Evolutionary conservation across 1,139 yeast genomes (phyloP), one percentile per base, ranked within the genome.

Genomic region (Nakaseomyces sp.): DNA sequence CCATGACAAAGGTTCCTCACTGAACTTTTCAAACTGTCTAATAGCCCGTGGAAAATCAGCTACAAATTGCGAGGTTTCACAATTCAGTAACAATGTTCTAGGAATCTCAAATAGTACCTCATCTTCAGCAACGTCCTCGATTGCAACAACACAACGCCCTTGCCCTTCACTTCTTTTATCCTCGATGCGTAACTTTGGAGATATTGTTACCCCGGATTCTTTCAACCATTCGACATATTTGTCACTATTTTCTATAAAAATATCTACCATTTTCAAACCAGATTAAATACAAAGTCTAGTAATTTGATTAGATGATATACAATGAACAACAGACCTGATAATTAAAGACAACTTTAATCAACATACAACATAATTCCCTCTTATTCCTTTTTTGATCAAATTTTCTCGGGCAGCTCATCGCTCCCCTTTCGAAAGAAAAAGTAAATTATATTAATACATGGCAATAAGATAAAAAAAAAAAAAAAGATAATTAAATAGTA

Each of bases 121-220:
- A 46, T 72, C 81, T 28, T 66, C 60, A 3, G 56, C 54, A 22
- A 89, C 82, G 51, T 79, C 79, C 28, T 74, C 74, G 1, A 56
- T 48, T 0, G 96, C 94, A 8, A 81, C 61, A 10, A 91, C 62
- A 6, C 93, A 95, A 32, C 96, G 72, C 13, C 97, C 97, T 61
- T 85, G 88, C 40, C 72, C 66, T 10, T 59, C 52, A 1, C 53
- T 46, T 40, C 95, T 68, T 40, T 76, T 69, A 61, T 89, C 95
- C 2, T 67, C 71, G 6, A 89, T 68, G 17, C 63, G 55, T 9
- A 87, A 66, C 48, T 81, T 79, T 2, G 76, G 67, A 1, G 85
- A 74, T 4, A 85, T 62, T 15, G 53, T 57, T 10, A 74, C 73
- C 1, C 72, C 32, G 2, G 30, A 25, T 17, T 8, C 48, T 7